Evolutionary conservation across 2,329 filamentous ascomycete genomes (phyloP).

Genomic region (Laburnicola sp.): DNA sequence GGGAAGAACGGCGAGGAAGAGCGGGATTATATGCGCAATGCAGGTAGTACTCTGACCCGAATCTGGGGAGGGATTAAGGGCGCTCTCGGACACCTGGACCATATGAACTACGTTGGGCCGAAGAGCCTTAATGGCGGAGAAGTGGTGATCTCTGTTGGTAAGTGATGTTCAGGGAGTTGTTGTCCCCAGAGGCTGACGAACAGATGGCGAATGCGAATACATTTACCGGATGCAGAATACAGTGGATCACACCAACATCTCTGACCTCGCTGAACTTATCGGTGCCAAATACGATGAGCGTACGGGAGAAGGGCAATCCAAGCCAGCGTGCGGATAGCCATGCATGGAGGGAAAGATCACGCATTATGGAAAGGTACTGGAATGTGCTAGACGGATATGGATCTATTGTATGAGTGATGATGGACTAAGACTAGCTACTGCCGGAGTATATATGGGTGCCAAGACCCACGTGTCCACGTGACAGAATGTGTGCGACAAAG

Average conservation of each 20-base stretch:
- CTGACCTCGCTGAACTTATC: constrained; percentile 15
- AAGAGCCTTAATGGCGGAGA: constrained; percentile 31
- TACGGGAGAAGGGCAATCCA: too few relatives aligned
- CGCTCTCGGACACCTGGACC: constrained; percentile 20
- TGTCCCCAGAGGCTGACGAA: constrained; percentile 1
- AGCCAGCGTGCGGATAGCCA: too few relatives aligned
- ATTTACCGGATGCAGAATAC: constrained; percentile 34
- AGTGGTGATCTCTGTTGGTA: constrained; percentile 23
- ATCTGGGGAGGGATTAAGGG: constrained; percentile 24
- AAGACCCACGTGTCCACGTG: too few relatives aligned
- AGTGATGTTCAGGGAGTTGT: background rate
- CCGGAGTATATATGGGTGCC: too few relatives aligned
- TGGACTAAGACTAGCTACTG: too few relatives aligned
- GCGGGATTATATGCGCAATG: constrained; percentile 29
- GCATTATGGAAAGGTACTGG: too few relatives aligned
- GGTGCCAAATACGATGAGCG: background rate
- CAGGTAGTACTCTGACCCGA: constrained; percentile 17
- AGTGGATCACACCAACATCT: constrained; percentile 27
- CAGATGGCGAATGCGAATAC: constrained; percentile 28
- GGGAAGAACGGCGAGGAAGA: constrained; percentile 16
- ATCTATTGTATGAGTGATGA: too few relatives aligned
- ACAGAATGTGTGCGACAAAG: too few relatives aligned
- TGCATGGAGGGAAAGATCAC: too few relatives aligned
- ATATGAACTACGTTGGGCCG: constrained; percentile 25
- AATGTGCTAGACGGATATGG: too few relatives aligned